phyloP scores from a whole-genome alignment of 2,329 filamentous ascomycete species.

The Magnaporthales sp. region DNA sequence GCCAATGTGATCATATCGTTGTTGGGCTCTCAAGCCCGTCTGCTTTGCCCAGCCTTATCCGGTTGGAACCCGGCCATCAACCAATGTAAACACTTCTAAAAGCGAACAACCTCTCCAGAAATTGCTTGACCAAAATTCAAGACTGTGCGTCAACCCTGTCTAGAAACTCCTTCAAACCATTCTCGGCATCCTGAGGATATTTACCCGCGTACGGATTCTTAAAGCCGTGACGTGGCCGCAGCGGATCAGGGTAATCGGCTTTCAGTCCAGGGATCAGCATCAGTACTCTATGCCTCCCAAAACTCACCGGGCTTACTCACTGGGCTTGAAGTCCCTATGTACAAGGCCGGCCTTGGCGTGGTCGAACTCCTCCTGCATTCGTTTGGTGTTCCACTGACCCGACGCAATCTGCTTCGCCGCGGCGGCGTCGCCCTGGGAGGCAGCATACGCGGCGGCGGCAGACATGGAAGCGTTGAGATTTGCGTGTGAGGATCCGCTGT shows the following conservation, averaged over 20 bases:
- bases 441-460: slow-evolving; percentile 5
- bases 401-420: neutral
- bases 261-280: neutral
- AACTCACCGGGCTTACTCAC: too few species aligned
- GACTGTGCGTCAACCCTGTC: neutral
- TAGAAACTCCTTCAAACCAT: slow-evolving; percentile 20
- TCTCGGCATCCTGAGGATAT: slow-evolving; percentile 26
- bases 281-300: neutral
- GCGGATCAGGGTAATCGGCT: slow-evolving; percentile 37
- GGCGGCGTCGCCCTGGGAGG: slow-evolving; percentile 4
- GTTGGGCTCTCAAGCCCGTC: neutral
- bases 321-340: slow-evolving; percentile 37
- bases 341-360: slow-evolving; percentile 25
- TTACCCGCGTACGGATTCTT: slow-evolving; percentile 13
- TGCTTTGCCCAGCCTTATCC: neutral
- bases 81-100: neutral
- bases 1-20: neutral
- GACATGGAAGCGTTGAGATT: neutral
- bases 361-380: slow-evolving; percentile 35
- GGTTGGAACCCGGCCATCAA: neutral
- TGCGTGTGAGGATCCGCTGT: neutral
- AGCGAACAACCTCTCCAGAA: neutral
- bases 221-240: slow-evolving; percentile 26
- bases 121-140: neutral
- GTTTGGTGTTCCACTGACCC: slow-evolving; percentile 17